phyloP scores from a whole-genome alignment of 2,329 filamentous ascomycete species.

The Cordyceps militaris region DNA sequence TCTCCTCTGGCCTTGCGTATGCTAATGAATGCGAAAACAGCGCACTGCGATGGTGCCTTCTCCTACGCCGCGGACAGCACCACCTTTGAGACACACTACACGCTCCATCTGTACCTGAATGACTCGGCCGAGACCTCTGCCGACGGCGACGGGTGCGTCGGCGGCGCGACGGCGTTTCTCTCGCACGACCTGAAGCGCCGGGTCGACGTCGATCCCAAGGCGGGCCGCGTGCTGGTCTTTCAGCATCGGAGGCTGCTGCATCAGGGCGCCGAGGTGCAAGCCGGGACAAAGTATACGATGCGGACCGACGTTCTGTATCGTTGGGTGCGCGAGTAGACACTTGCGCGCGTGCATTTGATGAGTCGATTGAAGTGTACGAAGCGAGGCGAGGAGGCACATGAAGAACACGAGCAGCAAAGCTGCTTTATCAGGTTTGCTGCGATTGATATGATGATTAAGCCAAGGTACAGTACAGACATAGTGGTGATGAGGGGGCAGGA shows the following conservation, averaged over 20 bases:
- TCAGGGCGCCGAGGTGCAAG: slow-evolving; percentile 44
- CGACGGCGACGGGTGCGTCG: slow-evolving; percentile 28
- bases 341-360: not conserved
- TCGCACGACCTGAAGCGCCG: slow-evolving; percentile 34
- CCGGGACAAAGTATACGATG: slow-evolving; percentile 50
- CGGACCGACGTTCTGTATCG: slow-evolving; percentile 47
- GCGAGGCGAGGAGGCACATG: too few species aligned
- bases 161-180: slow-evolving; percentile 51
- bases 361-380: too few species aligned
- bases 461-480: too few species aligned
- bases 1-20: too few species aligned
- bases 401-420: too few species aligned
- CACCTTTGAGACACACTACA: slow-evolving; percentile 42
- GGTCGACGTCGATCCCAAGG: slow-evolving; percentile 48
- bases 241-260: slow-evolving; percentile 47
- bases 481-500: too few species aligned
- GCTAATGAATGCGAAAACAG: slow-evolving; percentile 14
- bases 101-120: slow-evolving; percentile 45
- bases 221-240: slow-evolving; percentile 53
- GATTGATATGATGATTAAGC: too few species aligned
- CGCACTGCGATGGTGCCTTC: slow-evolving; percentile 63
- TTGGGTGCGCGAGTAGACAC: not conserved
- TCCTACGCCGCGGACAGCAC: slow-evolving; percentile 42
- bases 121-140: slow-evolving; percentile 18
- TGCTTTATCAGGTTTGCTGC: too few species aligned